These are phyloP conservation scores for Cocos nucifera DNA, from an alignment of 176 grass and related monocot species.

Conservation along the genomic window DNA sequence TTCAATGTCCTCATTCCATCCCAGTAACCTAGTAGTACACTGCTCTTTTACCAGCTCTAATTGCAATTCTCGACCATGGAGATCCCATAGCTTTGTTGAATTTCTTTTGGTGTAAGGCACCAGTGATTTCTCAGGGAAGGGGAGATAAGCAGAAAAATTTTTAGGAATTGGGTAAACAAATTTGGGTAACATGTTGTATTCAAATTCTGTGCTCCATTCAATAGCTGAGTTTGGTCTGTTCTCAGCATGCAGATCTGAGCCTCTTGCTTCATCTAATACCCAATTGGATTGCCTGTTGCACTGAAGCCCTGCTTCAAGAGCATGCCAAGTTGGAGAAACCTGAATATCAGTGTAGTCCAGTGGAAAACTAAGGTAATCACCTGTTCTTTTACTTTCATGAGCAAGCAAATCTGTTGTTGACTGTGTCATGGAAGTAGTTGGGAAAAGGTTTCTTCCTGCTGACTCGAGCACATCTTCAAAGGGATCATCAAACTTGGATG, in stretches of 20 bases:
- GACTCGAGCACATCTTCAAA: conserved; percentile 22
- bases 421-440: conserved; percentile 5
- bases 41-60: neutral
- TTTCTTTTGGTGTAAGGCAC: conserved; percentile 23
- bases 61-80: conserved; percentile 1
- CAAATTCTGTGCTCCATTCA: conserved; percentile 24
- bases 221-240: conserved; percentile 12
- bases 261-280: conserved; percentile 21
- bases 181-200: conserved; percentile 23
- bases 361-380: conserved; percentile 28
- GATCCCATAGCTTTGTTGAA: conserved; percentile 21
- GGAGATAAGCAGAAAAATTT: conserved; percentile 15
- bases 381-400: conserved; percentile 6
- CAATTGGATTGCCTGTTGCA: conserved; percentile 26
- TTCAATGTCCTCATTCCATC: conserved; percentile 15
- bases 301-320: conserved; percentile 16
- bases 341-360: conserved; percentile 6
- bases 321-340: conserved; percentile 23
- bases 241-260: conserved; percentile 14
- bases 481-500: conserved; percentile 3
- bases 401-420: conserved; percentile 10
- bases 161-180: conserved; percentile 13
- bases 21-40: conserved; percentile 21
- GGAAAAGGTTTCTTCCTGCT: conserved; percentile 7
- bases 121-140: conserved; percentile 22